Percentiles rank a stretch among this genome's conserved stretches.
These are phyloP conservation scores for Taphrina betulina DNA, from an alignment of 1,139 yeast species.

Conservation along the genomic window DNA sequence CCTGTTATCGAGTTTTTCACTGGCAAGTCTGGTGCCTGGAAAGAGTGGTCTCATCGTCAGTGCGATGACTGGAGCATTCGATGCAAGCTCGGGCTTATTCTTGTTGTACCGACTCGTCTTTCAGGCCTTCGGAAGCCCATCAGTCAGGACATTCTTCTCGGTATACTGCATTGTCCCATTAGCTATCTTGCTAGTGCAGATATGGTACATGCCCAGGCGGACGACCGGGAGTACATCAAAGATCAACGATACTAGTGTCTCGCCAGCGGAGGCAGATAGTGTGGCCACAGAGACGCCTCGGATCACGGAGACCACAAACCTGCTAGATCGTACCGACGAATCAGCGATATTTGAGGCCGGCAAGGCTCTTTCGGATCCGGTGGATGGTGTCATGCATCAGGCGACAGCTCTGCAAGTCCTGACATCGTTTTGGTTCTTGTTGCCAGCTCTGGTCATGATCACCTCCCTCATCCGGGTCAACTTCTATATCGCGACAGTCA, in stretches of 20 bases:
- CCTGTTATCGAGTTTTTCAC: constrained; percentile 74
- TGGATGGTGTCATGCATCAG: constrained; percentile 22
- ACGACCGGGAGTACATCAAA: constrained; percentile 65
- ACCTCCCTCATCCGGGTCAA: constrained; percentile 15
- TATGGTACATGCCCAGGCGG: constrained; percentile 72
- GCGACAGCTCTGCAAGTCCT: constrained; percentile 3
- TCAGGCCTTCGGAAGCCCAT: constrained; percentile 44
- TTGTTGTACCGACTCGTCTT: constrained; percentile 64
- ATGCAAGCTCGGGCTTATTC: constrained; percentile 72
- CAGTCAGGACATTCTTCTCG: constrained; percentile 60
- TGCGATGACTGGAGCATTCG: constrained; percentile 72
- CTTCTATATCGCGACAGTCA: constrained; percentile 21
- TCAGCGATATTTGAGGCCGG: constrained; percentile 32
- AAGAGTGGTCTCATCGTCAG: constrained; percentile 72
- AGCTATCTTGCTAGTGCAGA: constrained; percentile 69
- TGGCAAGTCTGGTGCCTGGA: constrained; percentile 70
- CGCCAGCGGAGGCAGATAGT: background rate
- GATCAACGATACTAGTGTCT: constrained; percentile 47
- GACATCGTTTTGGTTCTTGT: constrained; percentile 7
- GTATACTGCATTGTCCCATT: constrained; percentile 68
- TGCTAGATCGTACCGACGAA: constrained; percentile 25
- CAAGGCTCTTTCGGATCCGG: constrained; percentile 31
- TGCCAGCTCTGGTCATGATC: constrained; percentile 17
- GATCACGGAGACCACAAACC: constrained; percentile 67
- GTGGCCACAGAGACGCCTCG: constrained; percentile 38